Conservation (phyloP, 2,329 filamentous ascomycete genomes). For the Xylariaceae sp. region DNA sequence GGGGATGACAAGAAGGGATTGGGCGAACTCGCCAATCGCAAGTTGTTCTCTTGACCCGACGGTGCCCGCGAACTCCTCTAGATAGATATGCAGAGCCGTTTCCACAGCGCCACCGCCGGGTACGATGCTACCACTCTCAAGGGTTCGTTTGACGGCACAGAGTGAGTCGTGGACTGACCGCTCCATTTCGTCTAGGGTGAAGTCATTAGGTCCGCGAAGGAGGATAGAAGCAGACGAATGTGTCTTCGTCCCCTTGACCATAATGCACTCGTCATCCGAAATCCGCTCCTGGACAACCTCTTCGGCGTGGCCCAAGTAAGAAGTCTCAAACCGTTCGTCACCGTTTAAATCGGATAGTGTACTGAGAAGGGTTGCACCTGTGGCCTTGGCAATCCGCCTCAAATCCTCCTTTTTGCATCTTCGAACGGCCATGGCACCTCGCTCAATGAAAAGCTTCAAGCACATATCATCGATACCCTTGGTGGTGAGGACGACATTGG, state of each 20-base stretch:
- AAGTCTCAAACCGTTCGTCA: slow-evolving; percentile 93
- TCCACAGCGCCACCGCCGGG: slow-evolving; percentile 96
- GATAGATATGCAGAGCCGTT: slow-evolving; percentile 98
- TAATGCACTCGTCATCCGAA: slow-evolving; percentile 97
- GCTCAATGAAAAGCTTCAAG: slow-evolving; percentile 92
- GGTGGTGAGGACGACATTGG: slow-evolving; percentile 94
- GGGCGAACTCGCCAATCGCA: slow-evolving; percentile 96
- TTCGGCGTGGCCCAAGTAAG: slow-evolving; percentile 87
- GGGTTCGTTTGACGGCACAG: slow-evolving; percentile 93
- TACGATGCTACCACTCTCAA: slow-evolving; percentile 96
- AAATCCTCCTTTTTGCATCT: slow-evolving; percentile 99
- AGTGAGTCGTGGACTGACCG: slow-evolving; percentile 96
- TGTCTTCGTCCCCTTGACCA: slow-evolving; percentile 93
- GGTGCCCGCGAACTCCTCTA: slow-evolving; percentile 97
- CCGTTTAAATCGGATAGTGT: slow-evolving; percentile 96
- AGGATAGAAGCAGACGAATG: slow-evolving; percentile 96
- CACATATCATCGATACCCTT: slow-evolving; percentile 98
- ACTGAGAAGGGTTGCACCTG: slow-evolving; percentile 90
- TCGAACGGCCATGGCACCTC: slow-evolving; percentile 92
- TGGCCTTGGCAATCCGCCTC: slow-evolving; percentile 92
- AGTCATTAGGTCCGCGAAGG: slow-evolving; percentile 94
- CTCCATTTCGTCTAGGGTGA: slow-evolving; percentile 98
- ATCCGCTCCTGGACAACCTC: slow-evolving; percentile 98
- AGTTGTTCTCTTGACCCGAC: slow-evolving; percentile 97
- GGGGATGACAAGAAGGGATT: slow-evolving; percentile 90